Base-by-base conservation (phyloP, 164 flowering plant species). In the Macadamia tetraphylla region DNA sequence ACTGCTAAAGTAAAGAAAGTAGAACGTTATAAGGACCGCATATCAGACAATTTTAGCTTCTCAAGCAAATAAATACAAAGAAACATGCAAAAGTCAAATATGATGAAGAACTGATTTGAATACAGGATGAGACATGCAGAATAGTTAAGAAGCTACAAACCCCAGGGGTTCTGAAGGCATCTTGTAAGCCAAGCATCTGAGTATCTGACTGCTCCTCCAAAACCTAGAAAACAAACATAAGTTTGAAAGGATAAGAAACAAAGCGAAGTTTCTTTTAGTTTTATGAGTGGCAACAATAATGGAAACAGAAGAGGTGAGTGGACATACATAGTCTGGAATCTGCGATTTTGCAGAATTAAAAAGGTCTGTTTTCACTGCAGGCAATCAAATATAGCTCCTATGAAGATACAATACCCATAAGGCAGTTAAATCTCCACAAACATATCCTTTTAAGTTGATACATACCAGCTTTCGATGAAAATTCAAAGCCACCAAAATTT, bases 81-180 rank as follows among this genome's bases (percentile, higher is more conserved):
- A 35, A 23, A 35, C 31, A 1, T 18, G 14, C 7, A 53, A 2
- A 53, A n/a, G 4, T 3, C 14, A 29, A 29, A 58, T 58, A 46
- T 8, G 9, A 48, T 67, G 29, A 18, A 70, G 3, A 11, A 29
- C 29, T 57, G 43, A 71, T 58, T 49, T 52, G 3, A 65, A 65
- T 4, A 64, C 18, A 29, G 31, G n/a, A 62, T 14, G n/a, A 49
- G 18, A 51, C 29, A 11, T 13, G 35, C 3, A 13, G 42, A 52
- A 40, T 23, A 30, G 15, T 18, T 18, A 70, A 66, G 57, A 14
- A 52, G 63, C 57, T 59, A 75, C 81, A 44, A 29, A 90, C 96
- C 86, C 87, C 88, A 68, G 96, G 96, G 61, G 93, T 90, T 73
- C 66, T 85, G 65, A 86, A 70, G 64, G 80, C 72, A 67, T 88